A percentile compares a stretch with the other conserved stretches of the same genome.
phyloP scores from a whole-genome alignment of 2,329 filamentous ascomycete genomes.

The Endocalyx cinctus region DNA sequence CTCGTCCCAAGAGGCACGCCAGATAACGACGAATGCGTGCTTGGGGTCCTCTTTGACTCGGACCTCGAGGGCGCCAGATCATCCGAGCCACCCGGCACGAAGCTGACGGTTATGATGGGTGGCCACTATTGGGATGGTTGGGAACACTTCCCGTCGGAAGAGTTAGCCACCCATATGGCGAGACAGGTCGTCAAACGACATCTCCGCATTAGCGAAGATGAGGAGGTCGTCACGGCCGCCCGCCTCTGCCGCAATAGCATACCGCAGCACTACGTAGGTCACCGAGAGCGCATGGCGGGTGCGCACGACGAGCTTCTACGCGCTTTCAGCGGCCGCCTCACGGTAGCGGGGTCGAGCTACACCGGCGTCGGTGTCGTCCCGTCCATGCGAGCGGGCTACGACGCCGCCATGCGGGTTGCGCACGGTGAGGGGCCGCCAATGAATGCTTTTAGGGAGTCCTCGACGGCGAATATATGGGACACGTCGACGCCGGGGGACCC shows the following conservation, averaged over 20 bases:
- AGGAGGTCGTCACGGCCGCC: constrained; percentile 57
- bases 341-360: constrained; percentile 58
- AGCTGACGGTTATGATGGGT: constrained; percentile 90
- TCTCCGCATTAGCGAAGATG: constrained; percentile 58
- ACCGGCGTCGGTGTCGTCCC: constrained; percentile 46
- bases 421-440: constrained; percentile 10
- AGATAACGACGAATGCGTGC: constrained; percentile 74
- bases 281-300: constrained; percentile 56
- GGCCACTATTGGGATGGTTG: constrained; percentile 83
- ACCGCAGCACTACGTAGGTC: constrained; percentile 83
- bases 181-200: constrained; percentile 67
- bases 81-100: constrained; percentile 57
- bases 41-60: constrained; percentile 91
- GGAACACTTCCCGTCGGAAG: constrained; percentile 52
- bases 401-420: constrained; percentile 37
- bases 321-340: constrained; percentile 58
- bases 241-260: constrained; percentile 67
- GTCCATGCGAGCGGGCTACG: constrained; percentile 45
- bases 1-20: constrained; percentile 75
- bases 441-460: neutral
- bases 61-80: constrained; percentile 45
- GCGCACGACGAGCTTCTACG: constrained; percentile 51
- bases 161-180: constrained; percentile 67
- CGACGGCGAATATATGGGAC: neutral
- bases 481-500: neutral